Conservation (phyloP, 2,329 filamentous ascomycete species). For the Trichoderma asperellum region DNA sequence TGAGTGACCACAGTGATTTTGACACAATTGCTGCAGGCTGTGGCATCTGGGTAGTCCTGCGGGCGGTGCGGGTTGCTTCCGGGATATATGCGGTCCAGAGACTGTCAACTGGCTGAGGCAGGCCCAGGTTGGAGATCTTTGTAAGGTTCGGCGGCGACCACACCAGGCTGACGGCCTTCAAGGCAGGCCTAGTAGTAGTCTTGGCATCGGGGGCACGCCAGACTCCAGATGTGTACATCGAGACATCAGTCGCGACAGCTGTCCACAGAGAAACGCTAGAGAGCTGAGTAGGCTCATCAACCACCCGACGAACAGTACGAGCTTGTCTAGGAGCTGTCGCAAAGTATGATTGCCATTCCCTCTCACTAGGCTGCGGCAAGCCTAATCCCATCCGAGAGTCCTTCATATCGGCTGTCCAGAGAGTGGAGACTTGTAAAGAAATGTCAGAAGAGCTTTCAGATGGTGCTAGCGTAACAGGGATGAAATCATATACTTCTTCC, state of each 20-base stretch:
- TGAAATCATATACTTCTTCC: slow-evolving; percentile 14
- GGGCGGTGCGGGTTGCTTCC: not conserved
- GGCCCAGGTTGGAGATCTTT: not conserved
- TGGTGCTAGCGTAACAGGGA: slow-evolving; percentile 5
- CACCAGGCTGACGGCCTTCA: not conserved
- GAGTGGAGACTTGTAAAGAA: not conserved
- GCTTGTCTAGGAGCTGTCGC: slow-evolving; percentile 18
- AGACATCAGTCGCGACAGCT: not conserved
- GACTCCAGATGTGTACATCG: not conserved
- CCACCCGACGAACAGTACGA: slow-evolving; percentile 27
- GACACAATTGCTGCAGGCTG: slow-evolving; percentile 7
- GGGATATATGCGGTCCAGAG: slow-evolving; percentile 22
- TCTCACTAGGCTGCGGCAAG: slow-evolving; percentile 43
- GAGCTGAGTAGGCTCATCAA: slow-evolving; percentile 11
- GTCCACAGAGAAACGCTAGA: slow-evolving; percentile 10
- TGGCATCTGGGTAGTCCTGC: not conserved
- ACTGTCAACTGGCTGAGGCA: slow-evolving; percentile 1
- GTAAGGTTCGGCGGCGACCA: not conserved
- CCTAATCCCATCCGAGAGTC: slow-evolving; percentile 29
- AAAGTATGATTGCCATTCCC: slow-evolving; percentile 43
- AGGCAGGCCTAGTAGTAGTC: not conserved
- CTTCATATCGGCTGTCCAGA: slow-evolving; percentile 14
- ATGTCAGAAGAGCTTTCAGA: slow-evolving; percentile 8
- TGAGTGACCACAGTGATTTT: slow-evolving; percentile 18
- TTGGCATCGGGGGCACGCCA: not conserved